Conservation (phyloP, 2,329 filamentous ascomycete species). For the Trichoderma gracile region DNA sequence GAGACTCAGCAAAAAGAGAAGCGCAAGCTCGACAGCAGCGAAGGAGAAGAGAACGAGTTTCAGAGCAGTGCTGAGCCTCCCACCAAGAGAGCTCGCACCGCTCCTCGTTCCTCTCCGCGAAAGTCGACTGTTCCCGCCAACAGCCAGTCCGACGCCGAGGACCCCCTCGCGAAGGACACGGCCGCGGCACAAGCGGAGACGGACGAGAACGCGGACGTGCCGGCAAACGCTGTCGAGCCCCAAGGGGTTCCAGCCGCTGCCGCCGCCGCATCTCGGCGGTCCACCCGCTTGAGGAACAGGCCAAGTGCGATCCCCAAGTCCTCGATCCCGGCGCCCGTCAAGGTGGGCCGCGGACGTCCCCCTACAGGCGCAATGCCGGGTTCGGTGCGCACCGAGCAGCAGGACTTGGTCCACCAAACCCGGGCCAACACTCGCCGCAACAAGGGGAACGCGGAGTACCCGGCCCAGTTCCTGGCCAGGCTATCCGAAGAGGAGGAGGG, state of each 20-base stretch:
- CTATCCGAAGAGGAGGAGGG: slow-evolving; percentile 31
- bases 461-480: slow-evolving; percentile 39
- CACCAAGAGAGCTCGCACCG: slow-evolving; percentile 33
- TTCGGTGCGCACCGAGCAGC: slow-evolving; percentile 36
- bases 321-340: slow-evolving; percentile 41
- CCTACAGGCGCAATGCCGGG: slow-evolving; percentile 29
- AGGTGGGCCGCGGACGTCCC: slow-evolving; percentile 32
- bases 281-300: slow-evolving; percentile 38
- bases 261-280: slow-evolving; percentile 33
- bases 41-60: slow-evolving; percentile 29
- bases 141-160: slow-evolving; percentile 27
- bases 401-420: slow-evolving; percentile 39
- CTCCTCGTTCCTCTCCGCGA: slow-evolving; percentile 23
- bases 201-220: neutral
- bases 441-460: slow-evolving; percentile 40
- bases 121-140: slow-evolving; percentile 5
- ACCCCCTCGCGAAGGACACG: slow-evolving; percentile 4
- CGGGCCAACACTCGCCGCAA: slow-evolving; percentile 41
- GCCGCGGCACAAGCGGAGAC: slow-evolving; percentile 16
- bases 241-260: slow-evolving; percentile 27
- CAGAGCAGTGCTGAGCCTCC: slow-evolving; percentile 29
- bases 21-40: slow-evolving; percentile 36
- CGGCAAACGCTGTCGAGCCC: slow-evolving; percentile 28
- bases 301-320: slow-evolving; percentile 33
- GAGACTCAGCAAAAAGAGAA: slow-evolving; percentile 39